These are phyloP conservation scores for Xylaria nigripes DNA, from an alignment of 495 filamentous ascomycete species.

Conservation along the genomic window DNA sequence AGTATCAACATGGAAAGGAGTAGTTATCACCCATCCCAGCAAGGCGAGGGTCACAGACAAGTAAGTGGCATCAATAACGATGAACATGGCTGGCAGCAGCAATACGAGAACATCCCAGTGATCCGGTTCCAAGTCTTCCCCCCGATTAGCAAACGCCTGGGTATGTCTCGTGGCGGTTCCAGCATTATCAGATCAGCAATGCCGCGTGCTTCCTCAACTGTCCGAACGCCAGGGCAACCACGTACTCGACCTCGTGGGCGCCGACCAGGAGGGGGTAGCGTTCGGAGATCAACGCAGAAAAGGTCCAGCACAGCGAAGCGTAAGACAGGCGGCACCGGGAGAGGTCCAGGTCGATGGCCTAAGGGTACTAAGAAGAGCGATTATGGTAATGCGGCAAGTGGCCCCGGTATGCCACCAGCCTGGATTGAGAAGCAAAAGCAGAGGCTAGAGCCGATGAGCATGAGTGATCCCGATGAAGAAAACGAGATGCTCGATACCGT, in stretches of 20 bases:
- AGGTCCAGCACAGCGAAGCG: conserved; percentile 29
- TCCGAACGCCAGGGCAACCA: conserved; percentile 13
- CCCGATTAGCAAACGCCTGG: conserved; percentile 49
- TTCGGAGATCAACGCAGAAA: conserved; percentile 22
- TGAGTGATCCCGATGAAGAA: conserved; percentile 22
- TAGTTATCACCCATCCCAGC: conserved; percentile 22
- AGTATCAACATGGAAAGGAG: conserved; percentile 21
- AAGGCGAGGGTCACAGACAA: conserved; percentile 6
- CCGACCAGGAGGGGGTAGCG: conserved; percentile 14
- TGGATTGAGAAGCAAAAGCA: conserved; percentile 34
- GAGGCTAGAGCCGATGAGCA: conserved; percentile 12
- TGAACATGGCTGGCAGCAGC: conserved; percentile 29
- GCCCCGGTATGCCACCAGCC: conserved; percentile 45
- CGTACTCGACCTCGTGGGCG: conserved; percentile 22
- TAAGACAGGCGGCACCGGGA: conserved; percentile 46
- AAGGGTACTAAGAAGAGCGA: conserved; percentile 51
- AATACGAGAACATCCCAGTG: conserved; percentile 56
- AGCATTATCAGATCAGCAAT: conserved; percentile 25
- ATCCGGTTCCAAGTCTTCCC: conserved; percentile 81
- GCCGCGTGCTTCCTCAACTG: conserved; percentile 12
- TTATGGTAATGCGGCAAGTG: conserved; percentile 48
- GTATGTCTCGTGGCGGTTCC: conserved; percentile 22
- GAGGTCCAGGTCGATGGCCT: conserved; percentile 44
- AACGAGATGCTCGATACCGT: conserved; percentile 33
- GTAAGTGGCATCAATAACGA: conserved; percentile 16